Evolutionary conservation across 305 asterid species (phyloP).

Genomic region (Caryopteris hybrid): DNA sequence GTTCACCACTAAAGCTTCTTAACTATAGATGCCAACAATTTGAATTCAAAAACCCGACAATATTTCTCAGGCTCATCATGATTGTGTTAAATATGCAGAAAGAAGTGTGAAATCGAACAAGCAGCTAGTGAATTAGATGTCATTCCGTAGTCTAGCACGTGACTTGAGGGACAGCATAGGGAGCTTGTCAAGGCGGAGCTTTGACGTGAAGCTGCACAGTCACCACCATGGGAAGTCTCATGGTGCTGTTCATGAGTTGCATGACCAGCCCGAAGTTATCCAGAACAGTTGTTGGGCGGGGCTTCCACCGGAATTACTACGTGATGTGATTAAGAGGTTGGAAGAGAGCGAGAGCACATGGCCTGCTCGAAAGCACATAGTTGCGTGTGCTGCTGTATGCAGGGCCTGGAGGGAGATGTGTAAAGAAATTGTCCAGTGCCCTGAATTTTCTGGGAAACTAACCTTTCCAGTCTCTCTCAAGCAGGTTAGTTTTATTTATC

Average conservation of each 20-base stretch:
- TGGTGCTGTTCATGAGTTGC: conserved; percentile 74
- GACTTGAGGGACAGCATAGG: conserved; percentile 82
- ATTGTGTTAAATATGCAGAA: conserved; percentile 21
- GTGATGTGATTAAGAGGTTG: conserved; percentile 75
- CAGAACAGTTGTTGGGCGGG: conserved; percentile 89
- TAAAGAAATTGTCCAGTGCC: conserved; percentile 67
- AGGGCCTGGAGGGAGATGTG: conserved; percentile 91
- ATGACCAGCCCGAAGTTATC: conserved; percentile 48
- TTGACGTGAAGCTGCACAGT: conserved; percentile 52
- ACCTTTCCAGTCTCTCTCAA: conserved; percentile 87
- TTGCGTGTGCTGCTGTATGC: conserved; percentile 84
- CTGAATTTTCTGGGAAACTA: conserved; percentile 65
- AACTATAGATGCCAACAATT: conserved; percentile 18
- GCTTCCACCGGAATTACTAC: conserved; percentile 85
- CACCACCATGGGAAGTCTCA: conserved; percentile 62
- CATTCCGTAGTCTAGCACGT: conserved; percentile 81
- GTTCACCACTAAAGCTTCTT: conserved; percentile 20
- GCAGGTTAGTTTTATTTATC: conserved; percentile 45
- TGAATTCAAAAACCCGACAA: conserved; percentile 11
- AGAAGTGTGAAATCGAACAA: background rate
- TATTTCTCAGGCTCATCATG: background rate
- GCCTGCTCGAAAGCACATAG: conserved; percentile 82
- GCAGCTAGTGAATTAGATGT: conserved; percentile 43
- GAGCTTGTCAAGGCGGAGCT: conserved; percentile 70
- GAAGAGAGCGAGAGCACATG: conserved; percentile 82